phyloP scores from a whole-genome alignment of 108 stramenopile genomes.

The Skeletonema costatum region DNA sequence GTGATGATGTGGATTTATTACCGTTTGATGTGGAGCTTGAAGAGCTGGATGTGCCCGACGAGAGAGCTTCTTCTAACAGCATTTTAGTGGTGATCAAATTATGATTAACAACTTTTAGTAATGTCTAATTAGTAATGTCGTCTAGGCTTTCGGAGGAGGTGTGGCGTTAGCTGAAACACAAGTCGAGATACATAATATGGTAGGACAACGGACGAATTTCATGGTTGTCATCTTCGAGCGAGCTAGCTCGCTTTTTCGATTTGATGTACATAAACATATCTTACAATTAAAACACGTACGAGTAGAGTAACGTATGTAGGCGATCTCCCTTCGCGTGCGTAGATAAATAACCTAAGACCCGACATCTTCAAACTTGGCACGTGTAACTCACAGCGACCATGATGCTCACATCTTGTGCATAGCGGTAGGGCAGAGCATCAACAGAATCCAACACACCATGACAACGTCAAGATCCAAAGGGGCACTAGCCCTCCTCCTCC shows the following conservation, averaged over 20 bases:
- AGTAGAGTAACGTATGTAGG: too few species aligned
- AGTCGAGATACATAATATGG: too few species aligned
- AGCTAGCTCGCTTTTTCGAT: too few species aligned
- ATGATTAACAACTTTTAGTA: too few species aligned
- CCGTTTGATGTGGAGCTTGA: background rate
- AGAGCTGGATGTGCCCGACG: background rate
- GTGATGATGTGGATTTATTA: conserved; percentile 5
- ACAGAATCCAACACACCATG: background rate
- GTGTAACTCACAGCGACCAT: background rate
- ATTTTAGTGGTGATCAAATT: background rate
- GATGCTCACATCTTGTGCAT: background rate
- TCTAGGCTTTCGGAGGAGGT: too few species aligned
- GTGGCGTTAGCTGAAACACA: too few species aligned
- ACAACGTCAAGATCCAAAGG: background rate
- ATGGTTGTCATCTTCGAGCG: too few species aligned
- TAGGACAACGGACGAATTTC: too few species aligned
- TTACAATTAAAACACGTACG: too few species aligned
- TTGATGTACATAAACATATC: too few species aligned
- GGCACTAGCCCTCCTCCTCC: background rate
- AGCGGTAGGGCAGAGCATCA: background rate
- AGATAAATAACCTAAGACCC: too few species aligned
- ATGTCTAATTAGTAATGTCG: too few species aligned
- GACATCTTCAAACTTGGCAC: background rate
- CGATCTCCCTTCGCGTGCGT: background rate
- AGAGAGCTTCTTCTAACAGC: background rate